A percentile compares a stretch with the other conserved stretches of the same genome.
phyloP scores from a whole-genome alignment of 2,329 filamentous ascomycete genomes.

The Fusarium nygamai region DNA sequence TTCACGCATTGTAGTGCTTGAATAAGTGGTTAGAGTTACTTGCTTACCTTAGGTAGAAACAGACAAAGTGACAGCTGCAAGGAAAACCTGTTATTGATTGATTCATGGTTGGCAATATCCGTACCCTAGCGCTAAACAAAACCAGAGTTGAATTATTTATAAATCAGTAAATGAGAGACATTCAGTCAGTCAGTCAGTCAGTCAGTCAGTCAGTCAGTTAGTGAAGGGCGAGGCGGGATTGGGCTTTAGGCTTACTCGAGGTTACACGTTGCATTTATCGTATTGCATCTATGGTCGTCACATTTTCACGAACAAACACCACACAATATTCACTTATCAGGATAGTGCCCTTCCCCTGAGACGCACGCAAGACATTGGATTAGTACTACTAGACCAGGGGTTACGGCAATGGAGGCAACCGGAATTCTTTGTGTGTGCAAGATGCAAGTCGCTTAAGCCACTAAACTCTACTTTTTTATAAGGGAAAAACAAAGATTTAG shows the following conservation, averaged over 20 bases:
- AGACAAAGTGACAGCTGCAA: neutral
- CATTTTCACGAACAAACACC: neutral
- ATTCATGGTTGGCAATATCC: constrained; percentile 5
- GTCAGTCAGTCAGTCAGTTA: neutral
- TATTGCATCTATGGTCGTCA: constrained; percentile 1
- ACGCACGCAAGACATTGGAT: constrained; percentile 15
- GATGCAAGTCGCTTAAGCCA: neutral
- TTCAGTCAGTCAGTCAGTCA: neutral
- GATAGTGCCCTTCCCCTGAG: constrained; percentile 1
- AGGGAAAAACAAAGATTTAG: neutral
- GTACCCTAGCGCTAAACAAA: neutral
- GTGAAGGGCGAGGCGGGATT: constrained; percentile 1
- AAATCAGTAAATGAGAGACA: neutral
- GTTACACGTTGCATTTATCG: constrained; percentile 6
- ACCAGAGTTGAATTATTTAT: neutral
- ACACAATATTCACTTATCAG: constrained; percentile 31
- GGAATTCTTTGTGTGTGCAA: neutral
- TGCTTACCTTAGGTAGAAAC: neutral
- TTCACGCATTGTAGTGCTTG: neutral
- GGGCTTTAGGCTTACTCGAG: constrained; percentile 9
- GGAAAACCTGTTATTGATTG: neutral
- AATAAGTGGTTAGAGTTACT: neutral
- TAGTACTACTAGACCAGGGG: neutral
- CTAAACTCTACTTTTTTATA: neutral
- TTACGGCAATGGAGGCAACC: neutral